Conservation (phyloP, 2,329 filamentous ascomycete genomes). For the Botrytis galanthina region DNA sequence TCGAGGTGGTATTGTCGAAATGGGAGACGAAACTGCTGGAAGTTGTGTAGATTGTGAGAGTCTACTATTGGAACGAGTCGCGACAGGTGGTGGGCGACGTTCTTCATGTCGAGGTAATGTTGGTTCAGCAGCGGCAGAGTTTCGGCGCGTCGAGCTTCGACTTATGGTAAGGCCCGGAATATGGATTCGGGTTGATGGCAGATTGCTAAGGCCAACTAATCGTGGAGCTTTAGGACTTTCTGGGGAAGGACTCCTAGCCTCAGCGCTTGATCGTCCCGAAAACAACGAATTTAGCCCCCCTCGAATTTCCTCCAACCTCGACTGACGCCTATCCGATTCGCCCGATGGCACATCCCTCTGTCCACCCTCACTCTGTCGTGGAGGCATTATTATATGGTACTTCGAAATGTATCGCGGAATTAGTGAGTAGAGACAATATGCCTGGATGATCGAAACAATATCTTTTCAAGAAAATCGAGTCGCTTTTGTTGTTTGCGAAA, state of each 20-base stretch:
- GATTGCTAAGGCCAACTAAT: slow-evolving; percentile 39
- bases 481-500: slow-evolving; percentile 26
- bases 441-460: slow-evolving; percentile 20
- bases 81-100: slow-evolving; percentile 17
- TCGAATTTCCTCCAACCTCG: slow-evolving; percentile 32
- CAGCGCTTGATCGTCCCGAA: slow-evolving; percentile 33
- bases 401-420: slow-evolving; percentile 22
- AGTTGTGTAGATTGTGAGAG: slow-evolving; percentile 22
- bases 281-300: slow-evolving; percentile 33
- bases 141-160: slow-evolving; percentile 40
- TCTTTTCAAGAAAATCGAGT: slow-evolving; percentile 10
- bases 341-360: slow-evolving; percentile 25
- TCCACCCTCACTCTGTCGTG: slow-evolving; percentile 20
- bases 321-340: slow-evolving; percentile 23
- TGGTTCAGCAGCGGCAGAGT: slow-evolving; percentile 16
- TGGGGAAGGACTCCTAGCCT: slow-evolving; percentile 25
- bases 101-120: slow-evolving; percentile 7
- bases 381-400: slow-evolving; percentile 29
- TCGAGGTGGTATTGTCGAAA: slow-evolving; percentile 25
- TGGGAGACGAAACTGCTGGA: slow-evolving; percentile 21
- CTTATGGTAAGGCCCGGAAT: slow-evolving; percentile 42
- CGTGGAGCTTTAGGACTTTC: slow-evolving; percentile 50
- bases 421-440: slow-evolving; percentile 16
- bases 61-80: slow-evolving; percentile 25
- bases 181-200: slow-evolving; percentile 45